Conservation (phyloP, 2,329 filamentous ascomycete species). For the Trichoderma guizhouense region DNA sequence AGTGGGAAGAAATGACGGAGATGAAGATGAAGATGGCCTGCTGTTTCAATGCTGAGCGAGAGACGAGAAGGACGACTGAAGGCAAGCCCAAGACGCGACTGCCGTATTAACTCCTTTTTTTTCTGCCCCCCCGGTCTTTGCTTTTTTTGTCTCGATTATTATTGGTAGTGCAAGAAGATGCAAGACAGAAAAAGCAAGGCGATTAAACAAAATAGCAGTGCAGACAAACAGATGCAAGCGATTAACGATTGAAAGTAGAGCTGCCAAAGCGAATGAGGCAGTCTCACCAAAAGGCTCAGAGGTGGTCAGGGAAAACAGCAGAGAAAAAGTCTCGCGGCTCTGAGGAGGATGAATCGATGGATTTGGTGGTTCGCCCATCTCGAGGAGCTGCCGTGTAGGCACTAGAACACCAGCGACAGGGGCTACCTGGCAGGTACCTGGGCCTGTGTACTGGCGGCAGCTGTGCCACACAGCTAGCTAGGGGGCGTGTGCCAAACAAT, state of each 20-base stretch:
- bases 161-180: neutral
- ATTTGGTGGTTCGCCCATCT: conserved; percentile 15
- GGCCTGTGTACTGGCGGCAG: neutral
- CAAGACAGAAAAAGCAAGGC: conserved; percentile 18
- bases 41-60: conserved; percentile 5
- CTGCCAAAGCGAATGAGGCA: conserved; percentile 61
- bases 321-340: conserved; percentile 12
- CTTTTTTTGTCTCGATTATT: neutral
- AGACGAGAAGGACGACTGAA: neutral
- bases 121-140: neutral
- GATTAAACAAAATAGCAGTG: neutral
- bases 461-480: neutral
- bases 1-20: neutral
- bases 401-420: neutral
- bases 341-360: conserved; percentile 8
- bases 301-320: conserved; percentile 5
- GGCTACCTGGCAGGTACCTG: neutral
- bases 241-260: conserved; percentile 39
- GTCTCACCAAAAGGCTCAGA: conserved; percentile 26
- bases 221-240: conserved; percentile 19
- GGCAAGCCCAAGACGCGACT: conserved; percentile 7
- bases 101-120: conserved; percentile 11
- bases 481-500: neutral
- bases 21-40: neutral
- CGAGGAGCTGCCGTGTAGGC: conserved; percentile 2